A percentile compares a stretch with the other conserved stretches of the same genome.
Conservation (phyloP, 169 alveolate genomes). For the Perkinsus olseni region DNA sequence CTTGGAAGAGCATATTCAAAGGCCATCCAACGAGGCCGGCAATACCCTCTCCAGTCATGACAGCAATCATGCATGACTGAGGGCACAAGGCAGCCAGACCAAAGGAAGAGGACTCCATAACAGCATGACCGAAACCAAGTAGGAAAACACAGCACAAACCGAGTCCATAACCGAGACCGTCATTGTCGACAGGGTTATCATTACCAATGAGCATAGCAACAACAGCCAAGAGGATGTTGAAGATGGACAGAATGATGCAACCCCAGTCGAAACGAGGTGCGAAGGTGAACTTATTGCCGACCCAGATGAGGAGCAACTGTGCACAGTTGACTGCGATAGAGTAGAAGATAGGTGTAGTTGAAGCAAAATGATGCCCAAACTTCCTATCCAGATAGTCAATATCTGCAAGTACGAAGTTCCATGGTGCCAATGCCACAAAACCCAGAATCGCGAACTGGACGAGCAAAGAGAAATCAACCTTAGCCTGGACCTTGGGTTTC, state of each 20-base stretch:
- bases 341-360: neutral
- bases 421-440: neutral
- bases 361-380: neutral
- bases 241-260: neutral
- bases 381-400: neutral
- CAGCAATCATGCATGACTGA: neutral
- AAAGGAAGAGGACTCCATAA: neutral
- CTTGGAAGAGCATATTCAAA: neutral
- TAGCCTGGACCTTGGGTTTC: neutral
- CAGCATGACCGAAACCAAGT: neutral
- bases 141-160: neutral
- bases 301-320: neutral
- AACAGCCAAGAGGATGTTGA: neutral
- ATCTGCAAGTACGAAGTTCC: neutral
- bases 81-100: neutral
- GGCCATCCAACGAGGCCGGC: neutral
- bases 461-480: neutral
- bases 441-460: neutral
- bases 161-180: neutral
- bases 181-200: neutral
- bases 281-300: neutral
- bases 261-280: neutral
- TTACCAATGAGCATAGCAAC: neutral
- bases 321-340: neutral
- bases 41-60: neutral